Percentiles rank a stretch among this genome's conserved stretches.
phyloP scores from a whole-genome alignment of 768 basidiomycete genomes.

The Suillus occidentalis region DNA sequence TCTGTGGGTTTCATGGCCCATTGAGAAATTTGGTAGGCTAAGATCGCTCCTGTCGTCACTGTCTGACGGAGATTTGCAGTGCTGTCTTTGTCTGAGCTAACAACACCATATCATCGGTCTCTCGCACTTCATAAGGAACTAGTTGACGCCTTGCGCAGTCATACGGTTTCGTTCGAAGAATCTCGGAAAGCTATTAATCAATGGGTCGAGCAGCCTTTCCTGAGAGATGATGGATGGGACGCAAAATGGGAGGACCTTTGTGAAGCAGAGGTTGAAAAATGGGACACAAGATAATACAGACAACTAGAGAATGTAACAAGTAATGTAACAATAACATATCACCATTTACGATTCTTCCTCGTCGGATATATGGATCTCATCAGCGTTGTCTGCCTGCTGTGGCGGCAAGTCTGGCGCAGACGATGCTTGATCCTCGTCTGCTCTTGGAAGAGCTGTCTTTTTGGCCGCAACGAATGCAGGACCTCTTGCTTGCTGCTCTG shows the following conservation, averaged over 20 bases:
- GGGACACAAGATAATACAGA: slow-evolving; percentile 42
- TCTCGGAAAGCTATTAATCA: slow-evolving; percentile 59
- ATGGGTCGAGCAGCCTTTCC: slow-evolving; percentile 70
- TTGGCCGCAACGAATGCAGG: slow-evolving; percentile 81
- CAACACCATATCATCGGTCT: slow-evolving; percentile 68
- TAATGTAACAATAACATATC: slow-evolving; percentile 13
- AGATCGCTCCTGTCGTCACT: neutral
- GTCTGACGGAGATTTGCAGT: slow-evolving; percentile 37
- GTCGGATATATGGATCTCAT: slow-evolving; percentile 88
- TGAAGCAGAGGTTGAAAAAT: slow-evolving; percentile 71
- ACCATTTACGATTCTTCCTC: slow-evolving; percentile 62
- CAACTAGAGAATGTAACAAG: slow-evolving; percentile 13
- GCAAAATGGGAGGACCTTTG: slow-evolving; percentile 78
- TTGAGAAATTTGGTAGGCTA: slow-evolving; percentile 69
- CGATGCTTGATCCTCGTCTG: slow-evolving; percentile 37
- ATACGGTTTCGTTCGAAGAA: slow-evolving; percentile 68
- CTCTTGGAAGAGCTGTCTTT: slow-evolving; percentile 43
- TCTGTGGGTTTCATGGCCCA: slow-evolving; percentile 80
- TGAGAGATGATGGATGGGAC: slow-evolving; percentile 70
- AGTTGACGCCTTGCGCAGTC: slow-evolving; percentile 57
- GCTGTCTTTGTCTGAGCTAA: slow-evolving; percentile 51
- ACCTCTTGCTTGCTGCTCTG: slow-evolving; percentile 66
- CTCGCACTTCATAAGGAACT: slow-evolving; percentile 55
- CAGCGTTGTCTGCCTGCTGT: slow-evolving; percentile 50
- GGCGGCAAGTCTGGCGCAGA: slow-evolving; percentile 32